Base-by-base conservation (phyloP, 768 basidiomycete genomes). In the Tricholoma saponaceum region DNA sequence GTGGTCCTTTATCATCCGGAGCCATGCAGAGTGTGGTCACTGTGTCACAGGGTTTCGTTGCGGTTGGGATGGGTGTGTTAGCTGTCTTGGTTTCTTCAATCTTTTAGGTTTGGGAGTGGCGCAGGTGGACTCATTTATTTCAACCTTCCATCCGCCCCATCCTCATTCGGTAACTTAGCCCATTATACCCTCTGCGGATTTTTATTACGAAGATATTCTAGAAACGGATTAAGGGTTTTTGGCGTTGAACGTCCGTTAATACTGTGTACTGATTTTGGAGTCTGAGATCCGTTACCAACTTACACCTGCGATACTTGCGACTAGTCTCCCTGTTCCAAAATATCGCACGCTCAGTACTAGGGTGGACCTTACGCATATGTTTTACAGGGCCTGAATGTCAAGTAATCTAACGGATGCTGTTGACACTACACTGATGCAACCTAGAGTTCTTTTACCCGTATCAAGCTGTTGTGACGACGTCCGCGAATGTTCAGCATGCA, bases 1-100 rank as follows among this genome's bases (percentile, higher is more conserved):
- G 75, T 46, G 76, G 76, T 53, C 61, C 76, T 51, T 53, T 66
- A 39, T 52, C 62, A 56, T 59, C 58, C 28, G 70, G 69, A 20
- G 71, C 70, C 32, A 56, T 59, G 30, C 62, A 54, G 28, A 58
- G 69, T 35, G 63, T 65, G 43, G 65, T 62, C 47, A 65, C 61
- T 2, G 70, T 69, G 16, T 58, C 63, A n/a, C 61, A 67, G 18
- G 62, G 64, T 16, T 51, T 68, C 54, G 60, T 65, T 35, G 56
- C 61, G 22, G 56, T 52, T 12, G 54, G 51, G 51, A 58, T 62
- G 59, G 60, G 60, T 54, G 26, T 58, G 30, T 39, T 67, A n/a
- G 56, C 61, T 32, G 44, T 64, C 13, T 23, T 59, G 33, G 58
- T 53, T 37, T 66, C 60, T 25, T 54, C 58, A 26, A 55, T 54